phyloP scores from a whole-genome alignment of 306 rosid genomes.

The Argentina anserina region DNA sequence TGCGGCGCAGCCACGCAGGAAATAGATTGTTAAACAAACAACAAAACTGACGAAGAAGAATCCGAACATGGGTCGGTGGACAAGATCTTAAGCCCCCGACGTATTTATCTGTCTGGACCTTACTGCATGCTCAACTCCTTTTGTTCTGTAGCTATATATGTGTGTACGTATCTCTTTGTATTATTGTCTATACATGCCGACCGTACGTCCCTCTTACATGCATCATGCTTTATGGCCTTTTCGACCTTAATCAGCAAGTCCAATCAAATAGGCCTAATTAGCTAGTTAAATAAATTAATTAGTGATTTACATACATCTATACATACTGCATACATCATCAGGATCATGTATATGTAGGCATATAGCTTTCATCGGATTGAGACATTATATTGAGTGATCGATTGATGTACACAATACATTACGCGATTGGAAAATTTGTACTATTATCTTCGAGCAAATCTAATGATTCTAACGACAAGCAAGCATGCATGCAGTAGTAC shows the following conservation, averaged over 20 bases:
- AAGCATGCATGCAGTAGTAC: too few relatives aligned
- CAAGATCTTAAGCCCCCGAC: not conserved
- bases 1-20: slow-evolving; percentile 29
- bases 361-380: not conserved
- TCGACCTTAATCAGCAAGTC: not conserved
- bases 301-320: not conserved
- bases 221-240: not conserved
- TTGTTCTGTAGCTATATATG: not conserved
- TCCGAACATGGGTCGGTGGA: not conserved
- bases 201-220: not conserved
- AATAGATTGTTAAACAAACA: not conserved
- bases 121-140: not conserved
- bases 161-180: not conserved
- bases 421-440: not conserved
- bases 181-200: not conserved
- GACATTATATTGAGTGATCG: not conserved
- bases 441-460: not conserved
- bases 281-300: not conserved
- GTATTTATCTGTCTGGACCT: not conserved
- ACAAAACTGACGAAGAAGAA: not conserved
- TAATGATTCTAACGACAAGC: not conserved
- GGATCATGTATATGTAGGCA: not conserved
- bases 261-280: not conserved
- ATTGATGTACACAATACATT: too few relatives aligned
- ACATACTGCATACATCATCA: not conserved